Base-by-base conservation (phyloP, 495 filamentous ascomycete genomes). In the Hypoxylon trugodes region DNA sequence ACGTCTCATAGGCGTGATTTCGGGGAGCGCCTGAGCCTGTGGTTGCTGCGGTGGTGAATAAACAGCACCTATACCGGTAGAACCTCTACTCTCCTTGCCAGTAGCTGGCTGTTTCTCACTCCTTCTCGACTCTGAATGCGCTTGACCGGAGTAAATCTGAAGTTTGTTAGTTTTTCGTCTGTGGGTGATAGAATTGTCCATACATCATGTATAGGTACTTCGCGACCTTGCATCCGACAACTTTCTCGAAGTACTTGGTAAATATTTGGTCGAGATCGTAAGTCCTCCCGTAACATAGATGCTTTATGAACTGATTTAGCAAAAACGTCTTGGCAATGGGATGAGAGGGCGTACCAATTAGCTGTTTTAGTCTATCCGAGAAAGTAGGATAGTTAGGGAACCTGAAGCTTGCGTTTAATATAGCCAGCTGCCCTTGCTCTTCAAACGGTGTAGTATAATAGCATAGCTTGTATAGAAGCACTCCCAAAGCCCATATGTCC, bases 381-480 rank as follows among this genome's bases (percentile, higher is more conserved):
- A 98, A 98, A 16, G 81, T 71, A 24, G 95, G 95, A 69, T 97
- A 91, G 36, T 81, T 80, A 16, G 96, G 96, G 72, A 89, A 98
- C 72, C 91, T 95, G 85, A 90, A 98, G 68, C 85, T 96, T 35
- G 96, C 95, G 71, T 97, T 98, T 35, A 98, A 79, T 64, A 98
- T 98, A n/a, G 95, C 95, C 77, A 98, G 91, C 77, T 96, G 93
- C 15, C 95, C 95, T 66, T 95, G 90, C 53, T 97, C 96, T 76
- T 98, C 95, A 69, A 98, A 98, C 2, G 95, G 95, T 6, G 95
- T 98, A 22, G 96, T 98, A 79, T 98, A 98, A 79, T 98, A 98
- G 79, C 95, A 98, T 50, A 98, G 83, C 81, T 98, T 98, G 81
- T 98, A 98, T 43, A 98, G 80, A 42, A 98, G 81, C 25, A 98